Percentiles rank a stretch among this genome's conserved stretches.
These are phyloP conservation scores for Cryomyces antarcticus DNA, from an alignment of 495 filamentous ascomycete genomes.

Conservation along the genomic window DNA sequence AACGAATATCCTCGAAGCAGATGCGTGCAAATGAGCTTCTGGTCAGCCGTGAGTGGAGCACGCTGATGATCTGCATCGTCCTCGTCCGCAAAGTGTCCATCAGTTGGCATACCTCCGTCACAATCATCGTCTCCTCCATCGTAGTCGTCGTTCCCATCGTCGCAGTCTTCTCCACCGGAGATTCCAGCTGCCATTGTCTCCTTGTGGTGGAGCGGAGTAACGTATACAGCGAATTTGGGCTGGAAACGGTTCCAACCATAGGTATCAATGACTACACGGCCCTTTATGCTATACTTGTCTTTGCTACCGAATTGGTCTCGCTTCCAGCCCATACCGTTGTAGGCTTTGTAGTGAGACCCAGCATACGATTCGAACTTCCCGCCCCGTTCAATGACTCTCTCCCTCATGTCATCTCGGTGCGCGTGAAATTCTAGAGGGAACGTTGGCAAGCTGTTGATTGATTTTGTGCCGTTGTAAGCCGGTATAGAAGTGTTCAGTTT, in stretches of 20 bases:
- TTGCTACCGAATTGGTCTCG: constrained; percentile 11
- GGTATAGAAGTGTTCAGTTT: constrained; percentile 24
- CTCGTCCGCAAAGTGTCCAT: constrained; percentile 19
- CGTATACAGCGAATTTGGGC: constrained; percentile 11
- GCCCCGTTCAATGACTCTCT: constrained; percentile 17
- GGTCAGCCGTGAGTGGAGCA: constrained; percentile 15
- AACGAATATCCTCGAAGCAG: constrained; percentile 24
- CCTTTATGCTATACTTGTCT: constrained; percentile 28
- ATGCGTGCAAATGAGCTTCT: constrained; percentile 18
- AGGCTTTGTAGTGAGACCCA: constrained; percentile 41
- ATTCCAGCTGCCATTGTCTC: constrained; percentile 1
- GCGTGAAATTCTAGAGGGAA: constrained; percentile 38
- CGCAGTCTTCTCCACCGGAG: not conserved
- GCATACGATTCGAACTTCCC: constrained; percentile 23
- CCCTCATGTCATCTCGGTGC: constrained; percentile 20
- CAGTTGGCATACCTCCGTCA: constrained; percentile 18
- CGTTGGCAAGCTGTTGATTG: constrained; percentile 31
- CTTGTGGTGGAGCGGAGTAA: constrained; percentile 14
- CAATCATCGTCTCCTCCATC: constrained; percentile 11
- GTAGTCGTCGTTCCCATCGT: constrained; percentile 9
- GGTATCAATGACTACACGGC: constrained; percentile 34
- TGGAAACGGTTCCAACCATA: constrained; percentile 25
- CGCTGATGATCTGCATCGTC: constrained; percentile 11
- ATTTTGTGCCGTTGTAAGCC: constrained; percentile 32
- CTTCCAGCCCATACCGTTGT: constrained; percentile 29